Percentiles rank a stretch among this genome's conserved stretches.
These are phyloP conservation scores for Aegilops longissima DNA, from an alignment of 176 grass and related monocot genomes.

Conservation along the genomic window DNA sequence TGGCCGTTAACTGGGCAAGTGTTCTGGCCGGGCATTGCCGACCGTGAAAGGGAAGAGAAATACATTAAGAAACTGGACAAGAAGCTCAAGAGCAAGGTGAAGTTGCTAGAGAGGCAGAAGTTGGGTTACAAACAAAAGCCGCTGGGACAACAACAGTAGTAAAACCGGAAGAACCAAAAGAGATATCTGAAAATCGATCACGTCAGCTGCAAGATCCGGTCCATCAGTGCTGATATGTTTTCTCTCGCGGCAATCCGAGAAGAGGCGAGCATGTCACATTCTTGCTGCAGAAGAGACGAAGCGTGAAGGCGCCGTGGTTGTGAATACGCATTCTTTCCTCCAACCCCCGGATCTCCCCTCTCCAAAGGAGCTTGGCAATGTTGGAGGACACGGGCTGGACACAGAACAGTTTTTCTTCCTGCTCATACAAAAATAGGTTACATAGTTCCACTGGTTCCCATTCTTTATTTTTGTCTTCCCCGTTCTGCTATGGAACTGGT, in stretches of 20 bases:
- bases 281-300: conserved; percentile 22
- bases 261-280: neutral
- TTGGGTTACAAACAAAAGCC: conserved; percentile 96
- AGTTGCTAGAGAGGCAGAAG: conserved; percentile 81
- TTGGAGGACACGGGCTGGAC: conserved; percentile 23
- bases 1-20: conserved; percentile 92
- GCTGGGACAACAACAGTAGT: conserved; percentile 52
- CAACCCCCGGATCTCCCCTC: conserved; percentile 27
- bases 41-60: conserved; percentile 81
- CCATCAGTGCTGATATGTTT: conserved; percentile 9
- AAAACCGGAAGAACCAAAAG: conserved; percentile 16
- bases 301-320: conserved; percentile 2
- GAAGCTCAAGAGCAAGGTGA: conserved; percentile 83
- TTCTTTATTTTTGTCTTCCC: conserved; percentile 33
- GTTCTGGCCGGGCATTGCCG: conserved; percentile 79
- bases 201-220: conserved; percentile 2
- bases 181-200: neutral
- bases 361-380: conserved; percentile 35
- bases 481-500: neutral
- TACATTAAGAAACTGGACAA: conserved; percentile 87
- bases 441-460: conserved; percentile 28
- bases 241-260: neutral
- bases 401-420: conserved; percentile 18
- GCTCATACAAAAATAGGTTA: conserved; percentile 23
- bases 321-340: conserved; percentile 46